Conservation (phyloP, 2,329 filamentous ascomycete genomes). For the Cordyceps sp. region DNA sequence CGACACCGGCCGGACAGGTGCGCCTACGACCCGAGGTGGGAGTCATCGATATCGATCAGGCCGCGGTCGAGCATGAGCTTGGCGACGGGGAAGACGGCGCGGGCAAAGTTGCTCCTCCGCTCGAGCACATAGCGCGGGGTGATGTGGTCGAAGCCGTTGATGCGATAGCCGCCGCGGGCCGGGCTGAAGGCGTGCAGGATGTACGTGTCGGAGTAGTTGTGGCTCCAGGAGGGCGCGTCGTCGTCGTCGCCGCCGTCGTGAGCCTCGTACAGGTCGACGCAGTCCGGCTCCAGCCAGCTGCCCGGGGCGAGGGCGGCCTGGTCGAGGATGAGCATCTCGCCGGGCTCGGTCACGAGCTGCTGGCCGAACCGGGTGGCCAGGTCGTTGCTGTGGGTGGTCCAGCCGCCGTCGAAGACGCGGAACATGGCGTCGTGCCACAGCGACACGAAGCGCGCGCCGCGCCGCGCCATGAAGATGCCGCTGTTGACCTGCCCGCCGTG, state of each 20-base stretch:
- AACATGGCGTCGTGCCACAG: conserved; percentile 7
- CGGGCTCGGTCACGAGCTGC: conserved; percentile 19
- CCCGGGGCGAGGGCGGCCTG: conserved; percentile 9
- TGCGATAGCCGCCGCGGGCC: conserved; percentile 1
- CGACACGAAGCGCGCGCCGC: background rate
- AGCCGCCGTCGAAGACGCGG: conserved; percentile 10
- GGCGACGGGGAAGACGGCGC: conserved; percentile 7
- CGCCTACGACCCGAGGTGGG: background rate
- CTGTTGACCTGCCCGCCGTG: background rate
- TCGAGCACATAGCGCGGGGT: conserved; percentile 8
- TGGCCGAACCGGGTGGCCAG: conserved; percentile 20
- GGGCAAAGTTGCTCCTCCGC: conserved; percentile 9
- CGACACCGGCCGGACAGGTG: no score
- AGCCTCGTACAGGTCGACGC: conserved; percentile 4
- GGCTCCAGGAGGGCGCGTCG: conserved; percentile 4
- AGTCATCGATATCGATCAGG: background rate
- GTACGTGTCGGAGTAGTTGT: conserved; percentile 7
- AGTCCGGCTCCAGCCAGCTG: conserved; percentile 5
- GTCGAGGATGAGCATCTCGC: conserved; percentile 10
- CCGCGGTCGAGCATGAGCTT: conserved; percentile 6
- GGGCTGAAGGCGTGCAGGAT: conserved; percentile 8
- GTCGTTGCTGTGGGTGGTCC: conserved; percentile 12
- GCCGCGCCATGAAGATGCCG: background rate
- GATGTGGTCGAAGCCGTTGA: conserved; percentile 5
- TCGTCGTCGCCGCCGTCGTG: conserved; percentile 4